Conservation (phyloP, 306 rosid species). For the Trifolium fragiferum region DNA sequence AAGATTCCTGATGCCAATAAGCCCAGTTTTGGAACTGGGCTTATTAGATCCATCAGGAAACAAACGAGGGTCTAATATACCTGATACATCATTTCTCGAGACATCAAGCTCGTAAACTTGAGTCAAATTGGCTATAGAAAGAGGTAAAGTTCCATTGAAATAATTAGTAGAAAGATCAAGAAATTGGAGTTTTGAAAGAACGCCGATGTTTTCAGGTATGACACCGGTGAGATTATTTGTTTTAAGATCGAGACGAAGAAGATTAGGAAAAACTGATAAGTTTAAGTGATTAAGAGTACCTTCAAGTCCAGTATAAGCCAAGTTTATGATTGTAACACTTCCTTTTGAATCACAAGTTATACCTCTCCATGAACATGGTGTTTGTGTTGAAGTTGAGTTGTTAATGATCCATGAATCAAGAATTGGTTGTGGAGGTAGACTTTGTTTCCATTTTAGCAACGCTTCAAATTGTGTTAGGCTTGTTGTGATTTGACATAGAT, state of each 20-base stretch:
- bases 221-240: slow-evolving; percentile 50
- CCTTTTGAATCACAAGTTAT: slow-evolving; percentile 53
- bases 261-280: slow-evolving; percentile 59
- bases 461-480: slow-evolving; percentile 54
- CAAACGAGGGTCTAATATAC: slow-evolving; percentile 50
- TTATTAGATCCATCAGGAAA: slow-evolving; percentile 49
- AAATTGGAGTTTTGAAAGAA: slow-evolving; percentile 52
- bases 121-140: slow-evolving; percentile 62
- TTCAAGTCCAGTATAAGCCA: slow-evolving; percentile 52
- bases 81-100: slow-evolving; percentile 55
- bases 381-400: slow-evolving; percentile 36
- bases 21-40: slow-evolving; percentile 47
- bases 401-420: slow-evolving; percentile 53
- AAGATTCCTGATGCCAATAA: slow-evolving; percentile 47
- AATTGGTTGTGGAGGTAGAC: slow-evolving; percentile 52
- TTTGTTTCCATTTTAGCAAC: slow-evolving; percentile 57
- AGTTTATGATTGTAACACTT: slow-evolving; percentile 43
- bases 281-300: slow-evolving; percentile 60
- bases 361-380: slow-evolving; percentile 63
- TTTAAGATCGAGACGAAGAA: slow-evolving; percentile 63
- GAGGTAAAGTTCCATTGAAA: slow-evolving; percentile 56
- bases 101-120: slow-evolving; percentile 59
- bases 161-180: slow-evolving; percentile 63
- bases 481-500: slow-evolving; percentile 5
- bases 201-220: slow-evolving; percentile 57